Evolutionary conservation across 2,329 filamentous ascomycete genomes (phyloP).

Genomic region (Aphanocladium album): DNA sequence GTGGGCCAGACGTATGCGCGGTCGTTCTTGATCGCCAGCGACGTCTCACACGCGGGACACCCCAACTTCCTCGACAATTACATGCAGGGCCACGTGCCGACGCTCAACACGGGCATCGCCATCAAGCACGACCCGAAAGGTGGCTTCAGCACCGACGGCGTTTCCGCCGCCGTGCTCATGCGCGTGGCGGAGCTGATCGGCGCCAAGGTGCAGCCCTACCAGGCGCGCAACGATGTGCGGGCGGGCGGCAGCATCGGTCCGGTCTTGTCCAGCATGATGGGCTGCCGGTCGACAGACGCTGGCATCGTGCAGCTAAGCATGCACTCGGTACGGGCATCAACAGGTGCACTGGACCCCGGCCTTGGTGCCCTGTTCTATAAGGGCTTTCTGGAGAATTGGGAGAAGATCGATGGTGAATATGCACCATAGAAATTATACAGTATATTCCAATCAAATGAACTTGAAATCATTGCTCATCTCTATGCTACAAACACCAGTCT

Average conservation of each 20-base stretch:
- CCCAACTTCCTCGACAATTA: slow-evolving; percentile 87
- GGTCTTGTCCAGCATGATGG: slow-evolving; percentile 74
- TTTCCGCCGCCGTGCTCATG: slow-evolving; percentile 75
- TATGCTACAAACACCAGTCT: not conserved
- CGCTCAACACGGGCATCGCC: slow-evolving; percentile 80
- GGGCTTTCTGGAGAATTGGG: slow-evolving; percentile 82
- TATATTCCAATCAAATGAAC: not conserved
- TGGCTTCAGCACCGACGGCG: slow-evolving; percentile 90
- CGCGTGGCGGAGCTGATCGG: slow-evolving; percentile 70
- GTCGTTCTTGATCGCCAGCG: slow-evolving; percentile 86
- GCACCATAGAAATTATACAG: slow-evolving; percentile 22
- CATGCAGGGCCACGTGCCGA: slow-evolving; percentile 77
- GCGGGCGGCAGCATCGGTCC: slow-evolving; percentile 92
- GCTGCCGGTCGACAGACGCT: slow-evolving; percentile 77
- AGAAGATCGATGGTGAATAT: slow-evolving; percentile 80
- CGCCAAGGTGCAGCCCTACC: slow-evolving; percentile 76
- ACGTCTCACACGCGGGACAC: slow-evolving; percentile 91
- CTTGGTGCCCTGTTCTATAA: slow-evolving; percentile 86
- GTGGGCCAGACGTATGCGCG: slow-evolving; percentile 81
- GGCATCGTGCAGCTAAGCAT: slow-evolving; percentile 90
- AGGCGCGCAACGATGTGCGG: slow-evolving; percentile 87
- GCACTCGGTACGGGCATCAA: slow-evolving; percentile 88
- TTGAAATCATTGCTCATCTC: not conserved
- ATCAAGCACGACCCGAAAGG: slow-evolving; percentile 81
- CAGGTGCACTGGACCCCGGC: slow-evolving; percentile 78